Percentiles rank a stretch among this genome's conserved stretches.
phyloP scores from a whole-genome alignment of 441 rosid species.

The Cnidoscolus chayamansa region DNA sequence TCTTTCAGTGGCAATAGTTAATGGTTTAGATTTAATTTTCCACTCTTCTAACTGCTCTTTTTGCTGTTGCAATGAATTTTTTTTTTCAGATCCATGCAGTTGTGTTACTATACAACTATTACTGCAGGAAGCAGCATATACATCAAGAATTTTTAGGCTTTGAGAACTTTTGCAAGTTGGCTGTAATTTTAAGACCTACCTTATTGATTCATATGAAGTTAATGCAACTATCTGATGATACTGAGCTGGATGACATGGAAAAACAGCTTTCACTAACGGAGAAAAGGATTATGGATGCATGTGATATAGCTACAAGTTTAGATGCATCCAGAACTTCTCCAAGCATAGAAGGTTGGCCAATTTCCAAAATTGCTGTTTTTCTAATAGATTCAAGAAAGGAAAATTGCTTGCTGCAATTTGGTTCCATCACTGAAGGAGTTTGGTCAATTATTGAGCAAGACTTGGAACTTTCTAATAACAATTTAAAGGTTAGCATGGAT shows the following conservation, averaged over 20 bases:
- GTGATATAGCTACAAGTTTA: constrained; percentile 49
- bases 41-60: background rate
- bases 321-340: constrained; percentile 44
- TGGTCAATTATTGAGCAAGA: constrained; percentile 76
- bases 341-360: constrained; percentile 47
- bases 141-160: constrained; percentile 46
- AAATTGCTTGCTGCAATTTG: constrained; percentile 49
- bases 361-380: constrained; percentile 57
- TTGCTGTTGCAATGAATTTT: constrained; percentile 15
- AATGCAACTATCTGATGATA: constrained; percentile 37
- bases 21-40: background rate
- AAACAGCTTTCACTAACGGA: constrained; percentile 50
- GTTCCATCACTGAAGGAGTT: constrained; percentile 56
- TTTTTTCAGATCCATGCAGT: constrained; percentile 60
- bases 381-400: constrained; percentile 53
- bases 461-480: constrained; percentile 27
- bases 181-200: constrained; percentile 49
- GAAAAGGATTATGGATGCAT: constrained; percentile 64
- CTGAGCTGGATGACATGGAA: constrained; percentile 33
- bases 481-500: constrained; percentile 24
- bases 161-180: constrained; percentile 61
- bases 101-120: constrained; percentile 71
- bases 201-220: constrained; percentile 47
- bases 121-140: constrained; percentile 57
- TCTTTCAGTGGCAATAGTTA: background rate